Conservation (phyloP, 257 asterid genomes). For the Scutellaria galericulata region DNA sequence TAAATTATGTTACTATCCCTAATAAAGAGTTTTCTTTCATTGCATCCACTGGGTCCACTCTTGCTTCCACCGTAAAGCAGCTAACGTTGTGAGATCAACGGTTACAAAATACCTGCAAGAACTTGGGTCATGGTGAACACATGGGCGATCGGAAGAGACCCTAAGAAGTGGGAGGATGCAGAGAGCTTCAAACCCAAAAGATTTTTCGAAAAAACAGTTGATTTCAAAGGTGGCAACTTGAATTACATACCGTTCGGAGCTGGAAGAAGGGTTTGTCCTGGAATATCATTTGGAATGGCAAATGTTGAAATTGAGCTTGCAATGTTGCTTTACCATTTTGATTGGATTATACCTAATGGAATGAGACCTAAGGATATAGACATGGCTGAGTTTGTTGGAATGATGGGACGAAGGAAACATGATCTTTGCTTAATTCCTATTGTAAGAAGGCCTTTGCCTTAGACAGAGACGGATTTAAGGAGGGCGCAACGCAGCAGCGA, state of each 20-base stretch:
- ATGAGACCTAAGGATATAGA: conserved; percentile 31
- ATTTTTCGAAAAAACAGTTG: conserved; percentile 10
- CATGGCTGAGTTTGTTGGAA: conserved; percentile 30
- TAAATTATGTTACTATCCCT: too few species aligned
- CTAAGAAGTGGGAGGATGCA: conserved; percentile 35
- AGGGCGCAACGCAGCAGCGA: too few species aligned
- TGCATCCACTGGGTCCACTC: conserved; percentile 35
- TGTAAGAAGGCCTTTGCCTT: conserved; percentile 24
- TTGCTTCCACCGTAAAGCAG: conserved; percentile 29
- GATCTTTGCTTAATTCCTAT: conserved; percentile 21
- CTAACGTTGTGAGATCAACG: conserved; percentile 12
- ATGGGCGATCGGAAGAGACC: conserved; percentile 38
- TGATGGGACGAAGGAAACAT: background rate
- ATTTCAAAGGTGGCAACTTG: background rate
- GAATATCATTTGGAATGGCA: conserved; percentile 21
- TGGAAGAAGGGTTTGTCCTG: conserved; percentile 46
- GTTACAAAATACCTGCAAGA: conserved; percentile 31
- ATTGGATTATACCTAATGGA: conserved; percentile 38
- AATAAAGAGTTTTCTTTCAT: too few species aligned
- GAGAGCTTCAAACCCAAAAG: conserved; percentile 36
- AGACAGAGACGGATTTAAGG: too few species aligned
- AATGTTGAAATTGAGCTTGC: conserved; percentile 30
- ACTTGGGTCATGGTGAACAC: conserved; percentile 31
- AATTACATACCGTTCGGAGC: conserved; percentile 39
- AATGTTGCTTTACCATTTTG: conserved; percentile 36